Base-by-base conservation (phyloP, 345 rosid genomes). In the Moringa oleifera region DNA sequence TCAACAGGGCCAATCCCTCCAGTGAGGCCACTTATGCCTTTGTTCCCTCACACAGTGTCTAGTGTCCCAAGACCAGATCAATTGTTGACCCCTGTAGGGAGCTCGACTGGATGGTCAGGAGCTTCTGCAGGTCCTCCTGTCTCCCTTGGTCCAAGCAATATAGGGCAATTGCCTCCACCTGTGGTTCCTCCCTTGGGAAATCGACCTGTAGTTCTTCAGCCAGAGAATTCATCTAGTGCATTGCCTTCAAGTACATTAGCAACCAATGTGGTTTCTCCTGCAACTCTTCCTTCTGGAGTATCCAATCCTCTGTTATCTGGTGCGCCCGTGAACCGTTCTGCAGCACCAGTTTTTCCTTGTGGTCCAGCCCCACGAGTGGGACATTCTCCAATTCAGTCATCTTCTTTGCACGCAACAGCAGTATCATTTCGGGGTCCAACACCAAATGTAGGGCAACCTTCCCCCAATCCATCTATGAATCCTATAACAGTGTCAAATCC, bases 71-170 rank as follows among this genome's bases (percentile, higher is more conserved):
- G 80, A 68, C 81, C 71, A 36, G 86, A 81, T 57, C 23, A 62
- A 65, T 49, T 49, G 23, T 49, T 67, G 67, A 23, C 20, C 18
- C 71, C 76, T 57, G 18, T 68, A 15, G 80, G 76, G 53, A 74
- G 73, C 78, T 67, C 69, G 20, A 23, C 61, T n/a, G 73, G 77
- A 24, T 75, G 83, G 83, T 53, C 79, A 59, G 78, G 69, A 56
- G 46, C 68, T 58, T 55, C 63, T 52, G 36, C 57, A 11, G 16
- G 47, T 41, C 47, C 47, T 7, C 16, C 17, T 5, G 47, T 15
- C 21, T 59, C 74, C 51, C 24, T 61, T 25, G 77, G 74, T 49
- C 57, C 71, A 37, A 76, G 67, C 68, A 75, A 70, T 68, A 67
- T 71, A 64, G 77, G 75, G 69, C 83, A 78, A 4, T 61, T 75